Evolutionary conservation across 192 early-diverging fungal species (phyloP), one percentile per base, ranked within the genome.

Genomic region (Backusella australiensis): DNA sequence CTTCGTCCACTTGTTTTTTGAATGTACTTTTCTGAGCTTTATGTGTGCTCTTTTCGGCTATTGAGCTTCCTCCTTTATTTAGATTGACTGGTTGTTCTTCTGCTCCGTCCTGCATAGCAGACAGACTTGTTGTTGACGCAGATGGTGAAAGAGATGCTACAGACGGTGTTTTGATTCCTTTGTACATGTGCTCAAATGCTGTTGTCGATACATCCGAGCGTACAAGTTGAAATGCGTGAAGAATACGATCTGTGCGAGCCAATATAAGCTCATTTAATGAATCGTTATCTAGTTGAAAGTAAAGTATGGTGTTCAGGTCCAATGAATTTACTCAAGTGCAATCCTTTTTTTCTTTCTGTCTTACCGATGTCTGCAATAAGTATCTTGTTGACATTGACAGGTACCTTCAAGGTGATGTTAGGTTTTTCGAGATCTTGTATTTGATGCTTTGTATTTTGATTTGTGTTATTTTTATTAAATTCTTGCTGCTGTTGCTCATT

Each of bases 321-420:
- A 34, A 21, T 14, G 21, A 4, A 3, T 15, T 32, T 26, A 2
- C 3, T 70, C 2, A 9, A 8, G 19, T 41, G 3, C 8, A 2
- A 74, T 11, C 11, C 2, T 29, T 23, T 35, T 17, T 29, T 39
- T 32, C 1, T 19, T 23, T 35, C 26, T 32, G n/a, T 59, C 46
- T 34, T 80, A 88, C 86, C 87, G 21, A 89, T 88, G 72, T 89
- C 88, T 4, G 86, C 86, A 76, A 89, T 89, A 8, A 86, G 66
- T 3, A 85, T 84, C 35, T 84, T 77, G 49, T 89, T 89, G 34
- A 87, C 86, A 75, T 89, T 89, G 66, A 89, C 86, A 36, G 88
- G 88, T 2, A 89, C 86, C 8, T 80, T 84, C 0, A 89, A 69
- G 6, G 84, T 89, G 19, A 86, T 73, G 15, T 73, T 81, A 4